These are phyloP conservation scores for Verticillium nubilum DNA, from an alignment of 2,329 filamentous ascomycete genomes.

Conservation along the genomic window DNA sequence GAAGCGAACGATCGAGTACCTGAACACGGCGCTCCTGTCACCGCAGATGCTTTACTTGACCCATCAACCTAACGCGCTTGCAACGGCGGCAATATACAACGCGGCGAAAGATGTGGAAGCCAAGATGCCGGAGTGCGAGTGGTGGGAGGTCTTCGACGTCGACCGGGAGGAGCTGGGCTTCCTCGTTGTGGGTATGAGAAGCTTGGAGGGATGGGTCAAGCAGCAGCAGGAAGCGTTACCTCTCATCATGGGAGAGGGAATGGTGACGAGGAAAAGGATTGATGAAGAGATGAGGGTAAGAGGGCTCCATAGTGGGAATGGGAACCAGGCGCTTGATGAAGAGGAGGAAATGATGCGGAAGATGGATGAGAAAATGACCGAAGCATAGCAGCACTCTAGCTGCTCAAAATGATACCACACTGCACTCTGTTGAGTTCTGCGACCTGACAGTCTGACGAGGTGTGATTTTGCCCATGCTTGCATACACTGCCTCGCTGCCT, in stretches of 20 bases:
- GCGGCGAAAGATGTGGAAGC: constrained; percentile 71
- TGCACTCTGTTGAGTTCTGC: background rate
- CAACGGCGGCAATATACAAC: constrained; percentile 86
- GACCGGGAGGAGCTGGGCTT: constrained; percentile 94
- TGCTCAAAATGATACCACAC: background rate
- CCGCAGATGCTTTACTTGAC: constrained; percentile 89
- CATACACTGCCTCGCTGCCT: no score
- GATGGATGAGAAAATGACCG: constrained; percentile 10
- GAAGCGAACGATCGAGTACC: constrained; percentile 62
- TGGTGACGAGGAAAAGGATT: constrained; percentile 54
- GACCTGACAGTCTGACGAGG: no score
- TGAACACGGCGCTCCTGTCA: constrained; percentile 82
- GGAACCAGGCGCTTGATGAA: constrained; percentile 25
- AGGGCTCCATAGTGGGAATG: constrained; percentile 30
- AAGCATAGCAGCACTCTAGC: background rate
- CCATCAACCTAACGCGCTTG: constrained; percentile 80
- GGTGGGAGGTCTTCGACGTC: constrained; percentile 98
- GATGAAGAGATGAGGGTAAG: constrained; percentile 54
- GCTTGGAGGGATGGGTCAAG: constrained; percentile 64
- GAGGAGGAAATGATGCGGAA: constrained; percentile 38
- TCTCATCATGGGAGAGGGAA: constrained; percentile 34
- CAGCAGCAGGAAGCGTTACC: constrained; percentile 53
- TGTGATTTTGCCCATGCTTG: no score
- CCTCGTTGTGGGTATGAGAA: constrained; percentile 78
- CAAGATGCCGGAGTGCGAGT: constrained; percentile 76